Base-by-base conservation (phyloP, 2,329 filamentous ascomycete genomes). In the Hypoxylon sp. region DNA sequence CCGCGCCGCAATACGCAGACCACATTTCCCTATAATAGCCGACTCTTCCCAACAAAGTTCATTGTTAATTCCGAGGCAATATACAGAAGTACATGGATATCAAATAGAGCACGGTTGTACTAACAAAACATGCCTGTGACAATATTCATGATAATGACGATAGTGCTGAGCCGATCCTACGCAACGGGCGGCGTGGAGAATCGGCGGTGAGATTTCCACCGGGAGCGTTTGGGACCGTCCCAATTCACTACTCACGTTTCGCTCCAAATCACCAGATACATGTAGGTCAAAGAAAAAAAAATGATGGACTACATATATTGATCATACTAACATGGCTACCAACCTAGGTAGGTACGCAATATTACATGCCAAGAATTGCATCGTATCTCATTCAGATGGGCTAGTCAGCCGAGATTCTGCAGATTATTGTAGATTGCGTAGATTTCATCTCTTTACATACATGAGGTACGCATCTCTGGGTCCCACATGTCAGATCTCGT, bases 191-290 rank as follows among this genome's bases (percentile, higher is more conserved):
- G 35, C 39, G 48, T 63, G 24, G 63, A 53, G 67, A 71, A 70
- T 60, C 64, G 46, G 70, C 70, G 70, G 70, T 71, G 70, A 71
- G 67, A 68, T 62, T 64, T 57, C 26, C 58, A n/a, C 37, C 39
- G 44, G 48, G 39, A 56, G 56, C 48, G 37, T 48, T 48, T 57
- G 44, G 29, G 44, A 19, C 44, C 29, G 10, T 48, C n/a, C 17
- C 26, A 39, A 31, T 31, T 31, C 29, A 6, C 29, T 9, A 31
- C 39, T 50, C n/a, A 17, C 39, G 14, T 39, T 48, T 39, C 19
- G 44, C 26, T 26, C 47, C 6, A 56, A 46, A 56, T 56, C n/a
- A 39, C 39, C n/a, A 44, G 39, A 44, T 2, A n/a, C n/a, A n/a
- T n/a, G n/a, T n/a, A 44, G 39, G 17, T 22, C 22, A 44, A 44